These are phyloP conservation scores for Globisporangium spiculum DNA, from an alignment of 352 stramenopile genomes.

Conservation along the genomic window DNA sequence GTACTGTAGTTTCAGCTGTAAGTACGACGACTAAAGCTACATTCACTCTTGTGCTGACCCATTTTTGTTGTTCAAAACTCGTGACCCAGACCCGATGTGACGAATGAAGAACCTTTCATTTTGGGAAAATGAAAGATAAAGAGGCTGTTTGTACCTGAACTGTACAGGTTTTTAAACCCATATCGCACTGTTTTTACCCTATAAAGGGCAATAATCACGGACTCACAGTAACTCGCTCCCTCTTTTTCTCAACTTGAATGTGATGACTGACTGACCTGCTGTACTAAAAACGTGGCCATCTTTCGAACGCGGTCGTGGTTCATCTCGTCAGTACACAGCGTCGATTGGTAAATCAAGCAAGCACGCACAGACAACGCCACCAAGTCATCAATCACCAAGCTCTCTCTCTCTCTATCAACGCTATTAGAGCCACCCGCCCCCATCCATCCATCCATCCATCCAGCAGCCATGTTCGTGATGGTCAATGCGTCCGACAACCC, in stretches of 20 bases:
- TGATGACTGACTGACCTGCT: neutral
- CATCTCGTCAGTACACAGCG: neutral
- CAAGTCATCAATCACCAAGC: neutral
- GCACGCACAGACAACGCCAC: neutral
- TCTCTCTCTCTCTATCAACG: neutral
- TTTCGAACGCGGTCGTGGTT: slow-evolving; percentile 1
- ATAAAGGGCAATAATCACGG: neutral
- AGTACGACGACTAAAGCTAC: neutral
- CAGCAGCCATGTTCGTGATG: slow-evolving; percentile 66
- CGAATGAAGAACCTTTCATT: neutral
- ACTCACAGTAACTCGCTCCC: neutral
- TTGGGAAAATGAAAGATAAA: neutral
- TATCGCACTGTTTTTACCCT: neutral
- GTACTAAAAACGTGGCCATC: neutral
- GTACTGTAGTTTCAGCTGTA: neutral
- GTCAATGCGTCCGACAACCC: slow-evolving; percentile 77
- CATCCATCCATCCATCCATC: too few species aligned
- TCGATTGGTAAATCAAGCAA: neutral
- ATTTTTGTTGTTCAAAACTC: neutral
- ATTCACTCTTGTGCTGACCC: neutral
- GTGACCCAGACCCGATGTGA: neutral
- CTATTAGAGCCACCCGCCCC: neutral
- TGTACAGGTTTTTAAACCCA: too few species aligned
- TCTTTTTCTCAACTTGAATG: neutral
- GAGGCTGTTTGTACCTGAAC: neutral